Conservation (phyloP, 108 stramenopile genomes). For the Parietichytrium sp. region DNA sequence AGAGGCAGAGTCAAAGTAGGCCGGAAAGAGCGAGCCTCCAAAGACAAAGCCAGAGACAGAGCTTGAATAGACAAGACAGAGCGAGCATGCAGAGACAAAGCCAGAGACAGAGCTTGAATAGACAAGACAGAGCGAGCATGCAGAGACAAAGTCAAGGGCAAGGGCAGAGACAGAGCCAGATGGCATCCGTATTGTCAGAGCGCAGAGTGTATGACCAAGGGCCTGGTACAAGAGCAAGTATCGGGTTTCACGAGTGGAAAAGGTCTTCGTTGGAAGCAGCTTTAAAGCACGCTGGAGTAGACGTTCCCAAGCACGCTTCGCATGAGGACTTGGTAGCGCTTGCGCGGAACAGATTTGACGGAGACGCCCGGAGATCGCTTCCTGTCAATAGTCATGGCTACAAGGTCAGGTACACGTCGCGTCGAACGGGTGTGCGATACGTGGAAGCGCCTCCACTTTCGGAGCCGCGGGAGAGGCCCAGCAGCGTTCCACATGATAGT, state of each 20-base stretch:
- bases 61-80: no score
- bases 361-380: not conserved
- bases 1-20: no score
- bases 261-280: not conserved
- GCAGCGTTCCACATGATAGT: not conserved
- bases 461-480: not conserved
- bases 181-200: no score
- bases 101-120: no score
- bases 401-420: slow-evolving; percentile 13
- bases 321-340: not conserved
- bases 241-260: slow-evolving; percentile 27
- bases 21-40: no score
- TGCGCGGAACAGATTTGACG: not conserved
- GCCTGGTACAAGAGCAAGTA: not conserved
- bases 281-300: not conserved
- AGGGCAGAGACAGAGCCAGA: no score
- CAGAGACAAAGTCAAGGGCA: no score
- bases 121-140: no score
- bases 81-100: no score
- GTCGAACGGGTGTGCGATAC: not conserved
- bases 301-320: not conserved
- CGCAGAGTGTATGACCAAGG: no score
- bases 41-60: no score
- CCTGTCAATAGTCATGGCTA: not conserved
- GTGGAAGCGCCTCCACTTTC: not conserved